phyloP scores from a whole-genome alignment of 2,329 filamentous ascomycete species.

The Xylaria sp. region DNA sequence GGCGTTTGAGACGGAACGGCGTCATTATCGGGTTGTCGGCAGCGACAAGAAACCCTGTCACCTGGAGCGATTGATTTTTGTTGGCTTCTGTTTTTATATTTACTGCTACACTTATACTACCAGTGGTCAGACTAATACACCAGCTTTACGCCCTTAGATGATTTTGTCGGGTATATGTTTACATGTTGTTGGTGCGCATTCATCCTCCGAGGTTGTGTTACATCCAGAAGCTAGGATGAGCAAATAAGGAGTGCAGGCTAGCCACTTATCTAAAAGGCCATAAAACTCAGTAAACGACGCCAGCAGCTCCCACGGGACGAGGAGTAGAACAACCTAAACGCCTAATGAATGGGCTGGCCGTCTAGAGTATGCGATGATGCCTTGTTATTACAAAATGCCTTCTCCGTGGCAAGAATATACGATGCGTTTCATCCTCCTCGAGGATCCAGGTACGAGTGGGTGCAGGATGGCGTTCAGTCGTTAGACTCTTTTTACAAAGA shows the following conservation, averaged over 20 bases:
- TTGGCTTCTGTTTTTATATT: not conserved
- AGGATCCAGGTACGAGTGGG: too few relatives aligned
- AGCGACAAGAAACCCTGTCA: conserved; percentile 2
- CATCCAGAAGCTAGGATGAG: not conserved
- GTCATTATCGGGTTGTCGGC: conserved; percentile 11
- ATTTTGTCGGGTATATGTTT: not conserved
- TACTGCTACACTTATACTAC: conserved; percentile 1
- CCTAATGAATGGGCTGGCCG: conserved; percentile 19
- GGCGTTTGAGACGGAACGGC: conserved; percentile 26
- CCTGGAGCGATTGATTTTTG: conserved; percentile 8
- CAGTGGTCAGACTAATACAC: conserved; percentile 12
- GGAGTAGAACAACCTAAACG: conserved; percentile 6
- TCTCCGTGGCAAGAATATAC: not conserved
- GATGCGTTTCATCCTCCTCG: too few relatives aligned
- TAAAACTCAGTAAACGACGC: too few relatives aligned
- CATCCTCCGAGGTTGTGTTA: not conserved
- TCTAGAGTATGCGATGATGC: conserved; percentile 16
- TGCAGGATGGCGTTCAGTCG: too few relatives aligned
- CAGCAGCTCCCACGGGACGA: too few relatives aligned
- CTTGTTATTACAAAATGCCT: conserved; percentile 14
- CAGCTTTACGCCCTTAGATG: not conserved
- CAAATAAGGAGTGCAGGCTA: not conserved
- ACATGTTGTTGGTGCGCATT: not conserved
- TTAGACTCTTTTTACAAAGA: too few relatives aligned
- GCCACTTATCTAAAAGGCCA: too few relatives aligned